Base-by-base conservation (phyloP, 2,329 filamentous ascomycete genomes). In the Cladophialophora carrionii region DNA sequence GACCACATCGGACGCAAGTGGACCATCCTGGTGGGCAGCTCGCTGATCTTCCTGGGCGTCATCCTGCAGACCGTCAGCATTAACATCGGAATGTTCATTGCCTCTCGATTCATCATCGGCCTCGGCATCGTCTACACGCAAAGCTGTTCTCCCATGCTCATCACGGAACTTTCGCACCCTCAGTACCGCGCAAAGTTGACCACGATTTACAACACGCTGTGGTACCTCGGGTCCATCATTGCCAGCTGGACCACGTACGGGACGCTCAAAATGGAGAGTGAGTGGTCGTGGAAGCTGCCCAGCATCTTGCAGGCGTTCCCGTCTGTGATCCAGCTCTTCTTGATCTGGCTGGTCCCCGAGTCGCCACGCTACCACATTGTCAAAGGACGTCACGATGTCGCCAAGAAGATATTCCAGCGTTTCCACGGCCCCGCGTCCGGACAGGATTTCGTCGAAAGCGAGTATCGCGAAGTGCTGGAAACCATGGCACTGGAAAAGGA, bases 301-400 rank as follows among this genome's bases (percentile, higher is more conserved):
- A 82, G 89, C 51, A 85, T 86, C 0, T 86, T 88, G 73, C 87
- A 90, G 71, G 88, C 88, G 85, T 86, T 1, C 81, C 88, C 0
- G 62, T 88, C 1, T 4, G 57, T 60, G 9, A 60, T 84, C 0
- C 79, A 89, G 0, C 77, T 88, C 61, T 70, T 71, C 1, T 72
- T 80, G 6, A 82, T 88, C 32, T 86, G 84, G 80, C 84, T 88
- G 74, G 86, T 90, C 72, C 88, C 87, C 0, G 88, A 90, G 68
- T 87, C 85, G 0, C 87, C 87, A 0, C 81, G 88, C 0, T 89
- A 85, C 83, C 81, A 88, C 43, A 71, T 76, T 55, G 72, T 69
- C 46, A 74, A 72, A 52, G 72, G 72, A 24, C 66, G 71, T 20
- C 57, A 68, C 14, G 69, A 73, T 17, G 57, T 72, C 37, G 74